Base-by-base conservation (phyloP, 2,329 filamentous ascomycete species). In the Fusarium odoratissimum region DNA sequence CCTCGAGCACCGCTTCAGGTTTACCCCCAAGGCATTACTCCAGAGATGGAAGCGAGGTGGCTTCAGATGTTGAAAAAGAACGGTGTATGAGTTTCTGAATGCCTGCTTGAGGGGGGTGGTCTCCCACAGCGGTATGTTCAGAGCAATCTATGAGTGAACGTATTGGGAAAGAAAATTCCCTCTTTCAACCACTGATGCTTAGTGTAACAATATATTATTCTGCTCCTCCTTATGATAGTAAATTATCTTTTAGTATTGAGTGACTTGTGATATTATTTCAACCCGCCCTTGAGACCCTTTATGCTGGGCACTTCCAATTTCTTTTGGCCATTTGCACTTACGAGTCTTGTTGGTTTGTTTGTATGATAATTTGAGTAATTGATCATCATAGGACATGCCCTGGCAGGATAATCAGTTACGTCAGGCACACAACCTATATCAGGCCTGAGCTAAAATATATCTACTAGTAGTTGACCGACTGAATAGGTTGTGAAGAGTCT, bases 31-130 rank as follows among this genome's bases (percentile, higher is more conserved):
- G 82, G 81, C 3, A 79, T 85, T 13, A 85, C 84, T 8, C 68
- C 75, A 6, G 83, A 85, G 67, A 80, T 79, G 63, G 86, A 87
- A 75, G 75, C 78, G 41, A 77, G 76, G 28, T 80, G 87, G 75
- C 77, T 82, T 23, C 77, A 77, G 28, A 79, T 79, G 64, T 79
- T 84, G 30, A 73, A 73, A 45, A 66, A 71, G 41, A 71, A 64
- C 11, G 67, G 45, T 25, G 48, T 58, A 38, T 72, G 56, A 71
- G 17, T 30, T 17, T 45, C 10, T 55, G 13, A 21, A 54, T 21
- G 23, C 30, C n/a, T 33, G 6, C n/a, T 35, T n/a, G 31, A 31
- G 8, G 12, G 54, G 13, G 14, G 35, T 19, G 10, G 19, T 17
- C 25, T 49, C 41, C 25, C 35, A 35, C 31, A 30, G 44, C 21